Evolutionary conservation across 768 basidiomycete species (phyloP), one percentile per base, ranked within the genome.

Genomic region (Imleria badia): DNA sequence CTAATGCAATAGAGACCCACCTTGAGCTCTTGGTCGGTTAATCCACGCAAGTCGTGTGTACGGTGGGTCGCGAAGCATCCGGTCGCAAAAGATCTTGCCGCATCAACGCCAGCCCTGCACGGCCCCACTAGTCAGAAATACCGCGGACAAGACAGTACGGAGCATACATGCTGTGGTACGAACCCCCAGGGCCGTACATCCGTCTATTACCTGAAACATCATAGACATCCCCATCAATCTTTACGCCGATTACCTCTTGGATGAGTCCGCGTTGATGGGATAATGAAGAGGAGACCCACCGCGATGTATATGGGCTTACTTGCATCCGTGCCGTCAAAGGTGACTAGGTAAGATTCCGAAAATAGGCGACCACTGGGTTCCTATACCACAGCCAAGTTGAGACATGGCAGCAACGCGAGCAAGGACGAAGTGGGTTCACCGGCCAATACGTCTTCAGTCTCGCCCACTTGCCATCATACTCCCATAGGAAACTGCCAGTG

Each of bases 211-310:
- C 79, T n/a, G 86, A 83, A 48, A 98, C 95, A 66, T 98, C 95
- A 72, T 86, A 98, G 9, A 98, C 92, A 48, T 90, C 89, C 13
- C 91, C 90, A 66, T 94, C 91, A 68, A 98, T 89, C 91, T 93
- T 67, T 42, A 64, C 56, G 51, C 52, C 62, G 41, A 22, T 57
- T 22, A 51, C 33, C 45, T 26, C 45, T 9, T 20, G 17, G n/a
- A 46, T 62, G 46, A 55, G 58, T 43, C 39, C 36, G 26, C 38
- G 40, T 9, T 7, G 36, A 56, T 35, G 20, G 38, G 14, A 44
- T 30, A 15, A 48, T 42, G 63, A 60, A 51, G 55, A 38, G 60
- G 48, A 54, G 57, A 53, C 85, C 67, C 72, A 90, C 91, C 54
- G 94, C 94, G 44, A 98, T 73, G 73, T 94, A 98, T 45, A 94